Evolutionary conservation across 768 basidiomycete species (phyloP).

Genomic region (Ramaria rubella): DNA sequence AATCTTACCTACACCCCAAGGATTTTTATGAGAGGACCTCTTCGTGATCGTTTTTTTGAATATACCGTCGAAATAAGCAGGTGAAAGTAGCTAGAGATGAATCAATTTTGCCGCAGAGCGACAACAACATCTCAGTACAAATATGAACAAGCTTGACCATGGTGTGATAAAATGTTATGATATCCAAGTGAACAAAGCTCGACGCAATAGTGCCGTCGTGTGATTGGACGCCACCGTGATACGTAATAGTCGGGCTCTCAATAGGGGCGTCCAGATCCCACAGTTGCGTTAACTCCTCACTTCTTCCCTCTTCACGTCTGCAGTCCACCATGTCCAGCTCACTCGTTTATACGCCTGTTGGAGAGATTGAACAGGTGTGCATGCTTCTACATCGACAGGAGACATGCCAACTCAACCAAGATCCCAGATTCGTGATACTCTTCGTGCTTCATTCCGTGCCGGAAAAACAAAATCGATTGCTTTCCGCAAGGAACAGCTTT

Average conservation of each 20-base stretch:
- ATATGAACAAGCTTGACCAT: too few species aligned
- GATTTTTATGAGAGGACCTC: too few species aligned
- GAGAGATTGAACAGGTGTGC: conserved; percentile 46
- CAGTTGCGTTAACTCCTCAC: neutral
- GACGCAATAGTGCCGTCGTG: too few species aligned
- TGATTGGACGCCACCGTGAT: too few species aligned
- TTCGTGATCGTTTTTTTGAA: too few species aligned
- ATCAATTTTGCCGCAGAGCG: too few species aligned
- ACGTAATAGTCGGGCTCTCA: neutral
- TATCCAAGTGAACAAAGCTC: too few species aligned
- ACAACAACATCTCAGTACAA: too few species aligned
- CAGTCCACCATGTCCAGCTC: conserved; percentile 15
- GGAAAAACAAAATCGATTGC: conserved; percentile 6
- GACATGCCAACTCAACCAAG: neutral
- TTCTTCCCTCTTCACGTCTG: neutral
- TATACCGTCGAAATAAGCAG: too few species aligned
- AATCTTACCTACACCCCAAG: too few species aligned
- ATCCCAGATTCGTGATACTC: conserved; percentile 1
- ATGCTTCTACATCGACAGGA: neutral
- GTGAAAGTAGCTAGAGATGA: too few species aligned
- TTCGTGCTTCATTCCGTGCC: conserved; percentile 1
- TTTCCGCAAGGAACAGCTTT: conserved; percentile 21
- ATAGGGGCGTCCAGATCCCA: neutral
- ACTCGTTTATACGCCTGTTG: conserved; percentile 42
- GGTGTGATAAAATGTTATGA: too few species aligned